A percentile compares a stretch with the other conserved stretches of the same genome.
Evolutionary conservation across 2,329 filamentous ascomycete species (phyloP).

Genomic region (Fusarium sp.): DNA sequence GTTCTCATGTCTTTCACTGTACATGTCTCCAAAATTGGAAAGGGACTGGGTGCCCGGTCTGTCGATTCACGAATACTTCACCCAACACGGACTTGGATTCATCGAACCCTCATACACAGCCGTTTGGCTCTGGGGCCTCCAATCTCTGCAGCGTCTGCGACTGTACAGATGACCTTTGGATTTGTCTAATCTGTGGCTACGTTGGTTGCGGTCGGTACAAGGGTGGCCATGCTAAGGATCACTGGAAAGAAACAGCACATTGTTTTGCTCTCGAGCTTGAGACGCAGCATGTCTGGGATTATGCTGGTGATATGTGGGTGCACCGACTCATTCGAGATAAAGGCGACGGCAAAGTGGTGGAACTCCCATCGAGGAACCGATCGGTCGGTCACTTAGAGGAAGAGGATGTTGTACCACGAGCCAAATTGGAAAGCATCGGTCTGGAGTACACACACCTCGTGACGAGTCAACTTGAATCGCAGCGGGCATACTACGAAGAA

Average conservation of each 20-base stretch:
- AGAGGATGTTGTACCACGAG: conserved; percentile 79
- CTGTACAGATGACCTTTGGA: conserved; percentile 88
- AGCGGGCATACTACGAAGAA: conserved; percentile 94
- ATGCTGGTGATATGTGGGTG: conserved; percentile 94
- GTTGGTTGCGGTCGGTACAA: conserved; percentile 97
- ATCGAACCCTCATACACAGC: conserved; percentile 65
- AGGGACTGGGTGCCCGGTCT: conserved; percentile 93
- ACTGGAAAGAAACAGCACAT: conserved; percentile 91
- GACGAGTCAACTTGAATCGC: conserved; percentile 92
- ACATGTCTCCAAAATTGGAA: conserved; percentile 97
- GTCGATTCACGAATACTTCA: conserved; percentile 81
- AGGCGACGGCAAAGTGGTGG: conserved; percentile 91
- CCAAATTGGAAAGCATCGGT: conserved; percentile 82
- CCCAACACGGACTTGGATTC: conserved; percentile 57
- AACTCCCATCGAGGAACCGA: conserved; percentile 76
- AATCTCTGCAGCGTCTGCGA: conserved; percentile 88
- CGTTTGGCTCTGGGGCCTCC: conserved; percentile 71
- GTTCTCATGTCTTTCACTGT: conserved; percentile 98
- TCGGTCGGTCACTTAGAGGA: conserved; percentile 57
- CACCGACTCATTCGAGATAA: conserved; percentile 96
- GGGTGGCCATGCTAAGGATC: conserved; percentile 90
- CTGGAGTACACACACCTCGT: conserved; percentile 96
- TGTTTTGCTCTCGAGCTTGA: conserved; percentile 93
- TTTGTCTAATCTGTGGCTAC: conserved; percentile 93
- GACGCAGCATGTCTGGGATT: conserved; percentile 98